These are phyloP conservation scores for Neltuma alba DNA, from an alignment of 306 rosid species.

Conservation along the genomic window DNA sequence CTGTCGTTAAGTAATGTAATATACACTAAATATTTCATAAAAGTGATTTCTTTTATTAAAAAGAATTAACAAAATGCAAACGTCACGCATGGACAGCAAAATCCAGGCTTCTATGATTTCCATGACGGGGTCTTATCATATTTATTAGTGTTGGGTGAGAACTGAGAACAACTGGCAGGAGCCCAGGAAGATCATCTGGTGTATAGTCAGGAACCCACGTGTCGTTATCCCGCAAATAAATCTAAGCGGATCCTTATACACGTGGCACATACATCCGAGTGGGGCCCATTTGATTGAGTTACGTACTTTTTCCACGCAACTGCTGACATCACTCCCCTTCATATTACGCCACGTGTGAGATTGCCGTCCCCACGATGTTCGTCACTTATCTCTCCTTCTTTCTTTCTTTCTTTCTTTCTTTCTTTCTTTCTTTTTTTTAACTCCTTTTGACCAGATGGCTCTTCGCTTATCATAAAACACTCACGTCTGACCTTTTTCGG, in stretches of 20 bases:
- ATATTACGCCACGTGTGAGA: conserved; percentile 51
- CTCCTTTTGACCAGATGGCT: no score
- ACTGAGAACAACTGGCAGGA: not conserved
- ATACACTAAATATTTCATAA: not conserved
- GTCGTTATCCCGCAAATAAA: conserved; percentile 9
- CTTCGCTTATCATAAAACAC: no score
- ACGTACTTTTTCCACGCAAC: conserved; percentile 52
- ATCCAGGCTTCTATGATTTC: not conserved
- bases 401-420: no score
- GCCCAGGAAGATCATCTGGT: conserved; percentile 12
- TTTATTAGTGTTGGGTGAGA: conserved; percentile 54
- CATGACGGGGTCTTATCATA: not conserved
- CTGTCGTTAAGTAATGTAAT: not conserved
- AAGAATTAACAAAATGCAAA: not conserved
- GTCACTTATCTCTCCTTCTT: no score
- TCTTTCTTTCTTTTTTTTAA: no score
- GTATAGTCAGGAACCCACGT: conserved; percentile 41
- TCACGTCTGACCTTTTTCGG: conserved; percentile 27
- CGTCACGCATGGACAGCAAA: conserved; percentile 11
- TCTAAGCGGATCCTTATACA: not conserved
- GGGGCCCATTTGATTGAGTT: conserved; percentile 1
- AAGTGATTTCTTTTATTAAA: not conserved
- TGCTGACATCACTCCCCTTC: conserved; percentile 31
- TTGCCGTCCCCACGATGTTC: not conserved
- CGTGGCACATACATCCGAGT: conserved; percentile 35